A percentile compares a stretch with the other conserved stretches of the same genome.
phyloP scores from a whole-genome alignment of 345 rosid genomes.

The Eucalyptus pumila region DNA sequence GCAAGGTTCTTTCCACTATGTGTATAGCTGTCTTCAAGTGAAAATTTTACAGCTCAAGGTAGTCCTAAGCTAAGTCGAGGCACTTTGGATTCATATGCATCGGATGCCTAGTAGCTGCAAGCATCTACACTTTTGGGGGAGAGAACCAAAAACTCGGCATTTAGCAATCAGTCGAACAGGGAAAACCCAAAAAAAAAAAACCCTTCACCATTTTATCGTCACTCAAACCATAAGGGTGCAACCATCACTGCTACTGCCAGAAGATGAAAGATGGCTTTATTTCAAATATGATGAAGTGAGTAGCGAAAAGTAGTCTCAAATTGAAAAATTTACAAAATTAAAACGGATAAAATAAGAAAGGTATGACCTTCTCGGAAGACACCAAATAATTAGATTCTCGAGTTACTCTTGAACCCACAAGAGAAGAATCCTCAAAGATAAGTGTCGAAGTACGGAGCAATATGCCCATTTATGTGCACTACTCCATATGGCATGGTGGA shows the following conservation, averaged over 20 bases:
- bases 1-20: background rate
- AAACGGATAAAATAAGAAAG: background rate
- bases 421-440: background rate
- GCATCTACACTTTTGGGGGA: background rate
- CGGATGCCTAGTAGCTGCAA: background rate
- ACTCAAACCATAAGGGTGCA: background rate
- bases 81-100: background rate
- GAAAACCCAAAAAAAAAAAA: background rate
- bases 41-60: background rate
- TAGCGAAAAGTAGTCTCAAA: background rate
- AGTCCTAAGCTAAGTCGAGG: background rate
- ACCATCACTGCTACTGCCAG: background rate
- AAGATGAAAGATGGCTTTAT: background rate
- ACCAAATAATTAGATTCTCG: background rate
- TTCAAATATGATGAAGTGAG: background rate
- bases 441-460: background rate
- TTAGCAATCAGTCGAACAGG: background rate
- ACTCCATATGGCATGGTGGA: background rate
- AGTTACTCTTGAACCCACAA: background rate
- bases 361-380: background rate
- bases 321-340: background rate
- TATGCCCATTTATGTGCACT: background rate
- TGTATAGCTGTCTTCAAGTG: background rate
- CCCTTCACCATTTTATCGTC: background rate
- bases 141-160: background rate